Evolutionary conservation across 768 basidiomycete species (phyloP).

Genomic region (Pleurotus eryngii): DNA sequence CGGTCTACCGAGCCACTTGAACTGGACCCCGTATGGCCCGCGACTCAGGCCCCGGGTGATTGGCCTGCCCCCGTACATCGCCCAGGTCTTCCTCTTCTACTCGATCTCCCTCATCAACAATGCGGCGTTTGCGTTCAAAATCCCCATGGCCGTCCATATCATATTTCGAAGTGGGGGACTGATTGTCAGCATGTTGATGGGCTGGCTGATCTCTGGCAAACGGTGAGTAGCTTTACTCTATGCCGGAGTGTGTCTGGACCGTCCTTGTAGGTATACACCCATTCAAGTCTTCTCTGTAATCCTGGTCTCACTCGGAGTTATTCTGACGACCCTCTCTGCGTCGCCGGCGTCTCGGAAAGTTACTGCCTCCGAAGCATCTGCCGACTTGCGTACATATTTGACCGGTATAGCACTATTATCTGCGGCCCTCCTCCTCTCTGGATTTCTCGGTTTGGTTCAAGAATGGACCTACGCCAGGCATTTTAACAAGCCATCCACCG

Average conservation of each 20-base stretch:
- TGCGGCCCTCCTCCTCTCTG: slow-evolving; percentile 75
- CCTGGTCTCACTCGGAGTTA: slow-evolving; percentile 77
- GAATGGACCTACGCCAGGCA: slow-evolving; percentile 63
- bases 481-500: slow-evolving; percentile 7
- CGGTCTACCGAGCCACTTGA: slow-evolving; percentile 63
- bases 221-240: slow-evolving; percentile 38
- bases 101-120: slow-evolving; percentile 82
- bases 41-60: slow-evolving; percentile 61
- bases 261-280: slow-evolving; percentile 48
- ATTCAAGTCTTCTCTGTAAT: slow-evolving; percentile 72
- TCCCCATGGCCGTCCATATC: slow-evolving; percentile 93
- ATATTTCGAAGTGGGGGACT: slow-evolving; percentile 90
- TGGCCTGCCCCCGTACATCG: slow-evolving; percentile 67
- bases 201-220: slow-evolving; percentile 63
- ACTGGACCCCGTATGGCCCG: slow-evolving; percentile 48
- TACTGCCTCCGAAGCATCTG: slow-evolving; percentile 9
- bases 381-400: slow-evolving; percentile 44
- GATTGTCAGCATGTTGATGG: slow-evolving; percentile 79
- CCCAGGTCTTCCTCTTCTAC: slow-evolving; percentile 83
- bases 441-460: slow-evolving; percentile 80
- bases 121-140: slow-evolving; percentile 80
- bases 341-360: slow-evolving; percentile 31
- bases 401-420: slow-evolving; percentile 73
- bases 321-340: slow-evolving; percentile 79
- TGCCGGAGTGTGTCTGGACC: not conserved